phyloP scores from a whole-genome alignment of 768 basidiomycete genomes.

The Amanita brunnescens region DNA sequence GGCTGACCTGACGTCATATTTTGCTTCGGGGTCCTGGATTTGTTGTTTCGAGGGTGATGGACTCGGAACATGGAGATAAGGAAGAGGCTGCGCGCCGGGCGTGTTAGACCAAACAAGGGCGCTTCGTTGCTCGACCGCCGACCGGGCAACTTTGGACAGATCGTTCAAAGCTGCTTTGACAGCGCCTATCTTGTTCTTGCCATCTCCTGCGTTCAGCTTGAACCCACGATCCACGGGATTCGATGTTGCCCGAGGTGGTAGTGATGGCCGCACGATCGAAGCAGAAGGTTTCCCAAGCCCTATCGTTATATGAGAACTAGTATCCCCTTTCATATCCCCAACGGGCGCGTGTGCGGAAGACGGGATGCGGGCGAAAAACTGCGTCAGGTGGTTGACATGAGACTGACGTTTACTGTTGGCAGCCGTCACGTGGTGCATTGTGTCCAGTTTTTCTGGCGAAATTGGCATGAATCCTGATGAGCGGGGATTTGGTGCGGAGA shows the following conservation, averaged over 20 bases:
- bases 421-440: slow-evolving; percentile 4
- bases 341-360: not conserved
- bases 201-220: not conserved
- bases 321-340: not conserved
- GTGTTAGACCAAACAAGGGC: slow-evolving; percentile 9
- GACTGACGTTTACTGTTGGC: slow-evolving; percentile 8
- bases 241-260: not conserved
- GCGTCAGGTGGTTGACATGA: not conserved
- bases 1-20: slow-evolving; percentile 69
- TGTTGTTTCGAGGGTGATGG: slow-evolving; percentile 19
- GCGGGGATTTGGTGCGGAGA: slow-evolving; percentile 53
- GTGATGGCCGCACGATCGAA: not conserved
- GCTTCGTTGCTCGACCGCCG: slow-evolving; percentile 11
- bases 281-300: not conserved
- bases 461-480: slow-evolving; percentile 73
- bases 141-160: slow-evolving; percentile 13
- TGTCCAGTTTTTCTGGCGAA: slow-evolving; percentile 39
- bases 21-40: slow-evolving; percentile 40
- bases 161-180: slow-evolving; percentile 9
- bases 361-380: not conserved
- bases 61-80: slow-evolving; percentile 17
- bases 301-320: not conserved
- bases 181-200: not conserved
- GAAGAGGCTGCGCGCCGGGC: slow-evolving; percentile 15
- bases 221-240: not conserved